Evolutionary conservation across 1,139 yeast genomes (phyloP), one percentile per base, ranked within the genome.

Genomic region (Saccharomyces hybrid): DNA sequence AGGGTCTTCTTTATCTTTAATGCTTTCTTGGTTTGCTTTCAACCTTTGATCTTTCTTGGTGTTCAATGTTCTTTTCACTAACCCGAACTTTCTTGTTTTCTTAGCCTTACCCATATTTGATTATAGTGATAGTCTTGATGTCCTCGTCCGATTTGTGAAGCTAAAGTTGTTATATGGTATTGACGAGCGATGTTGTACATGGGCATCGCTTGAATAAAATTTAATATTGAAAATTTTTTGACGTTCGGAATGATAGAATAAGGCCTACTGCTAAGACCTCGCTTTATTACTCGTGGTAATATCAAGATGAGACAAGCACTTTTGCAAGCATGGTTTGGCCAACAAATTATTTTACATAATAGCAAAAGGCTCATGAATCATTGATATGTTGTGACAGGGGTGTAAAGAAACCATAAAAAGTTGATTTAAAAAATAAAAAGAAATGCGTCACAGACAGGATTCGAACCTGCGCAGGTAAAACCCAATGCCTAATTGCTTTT

Each of bases 31-130:
- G 59, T 73, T 64, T 2, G 67, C 73, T 59, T 74, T 78, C 71
- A 83, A 71, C 61, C 93, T 77, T 34, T 83, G 80, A 62, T 89
- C 96, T 63, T 86, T 88, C 61, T 85, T 77, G 58, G 70, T 61
- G 54, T 82, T 82, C 56, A 90, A 74, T 49, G 90, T 82, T 58
- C 96, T 82, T 73, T 93, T 93, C 57, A 88, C 90, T 54, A 83
- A 81, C n/a, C 96, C 96, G 67, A 91, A 89, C 85, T 90, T 90
- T 79, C 98, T 82, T 24, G 98, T 93, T 76, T 91, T 93, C 76
- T 86, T 90, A 47, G 96, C 96, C 71, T 90, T 93, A 57, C 98
- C 99, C 99, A 93, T 93, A 53, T 28, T 53, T 48, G 32, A 28
- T 12, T 16, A 12, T 9, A 19, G 24, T 38, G 6, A 24, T 19